Base-by-base conservation (phyloP, 352 stramenopile genomes). In the Globisporangium canariense region DNA sequence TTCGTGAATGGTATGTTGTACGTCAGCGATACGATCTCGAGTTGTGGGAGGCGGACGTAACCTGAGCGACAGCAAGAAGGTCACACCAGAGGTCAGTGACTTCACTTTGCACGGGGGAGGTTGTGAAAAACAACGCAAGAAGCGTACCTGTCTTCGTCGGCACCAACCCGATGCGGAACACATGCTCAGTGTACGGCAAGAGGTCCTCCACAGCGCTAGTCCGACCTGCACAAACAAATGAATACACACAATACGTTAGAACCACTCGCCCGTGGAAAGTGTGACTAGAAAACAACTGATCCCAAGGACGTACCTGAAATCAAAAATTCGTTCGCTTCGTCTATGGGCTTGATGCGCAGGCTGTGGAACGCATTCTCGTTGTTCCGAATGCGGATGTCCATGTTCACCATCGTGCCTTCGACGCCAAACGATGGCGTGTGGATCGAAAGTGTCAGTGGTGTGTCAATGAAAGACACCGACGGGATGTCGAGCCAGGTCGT, bases 21-120 rank as follows among this genome's bases (percentile, higher is more conserved):
- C 50, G 81, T 91, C 55, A 88, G 65, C 50, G 83, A 91, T 53
- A 79, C 77, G 65, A 94, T 90, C 77, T 94, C 85, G 58, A 94
- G 66, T 36, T 83, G 77, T 20, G 84, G 84, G 22, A 93, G 69
- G 1, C 77, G 77, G 25, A 93, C 58, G 64, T 89, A 93, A 5
- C 83, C 83, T 92, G 32, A 3, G 56, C 1, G 34, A 55, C 6
- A 38, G 32, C 6, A 59, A 46, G 3, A 65, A 34, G 45, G 40
- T 68, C 18, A 47, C 36, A 56, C 28, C 53, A 54, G 10, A 61
- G n/a, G 66, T 66, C 54, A 64, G 53, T 59, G 51, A 58, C n/a
- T 30, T 30, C 46, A 30, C 8, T 16, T 9, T 16, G 18, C 22
- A 51, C 67, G 20, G 38, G 40, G 38, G 40, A 28, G 25, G 47